Conservation (phyloP, 495 filamentous ascomycete species). For the Aspergillus bertholletiae region DNA sequence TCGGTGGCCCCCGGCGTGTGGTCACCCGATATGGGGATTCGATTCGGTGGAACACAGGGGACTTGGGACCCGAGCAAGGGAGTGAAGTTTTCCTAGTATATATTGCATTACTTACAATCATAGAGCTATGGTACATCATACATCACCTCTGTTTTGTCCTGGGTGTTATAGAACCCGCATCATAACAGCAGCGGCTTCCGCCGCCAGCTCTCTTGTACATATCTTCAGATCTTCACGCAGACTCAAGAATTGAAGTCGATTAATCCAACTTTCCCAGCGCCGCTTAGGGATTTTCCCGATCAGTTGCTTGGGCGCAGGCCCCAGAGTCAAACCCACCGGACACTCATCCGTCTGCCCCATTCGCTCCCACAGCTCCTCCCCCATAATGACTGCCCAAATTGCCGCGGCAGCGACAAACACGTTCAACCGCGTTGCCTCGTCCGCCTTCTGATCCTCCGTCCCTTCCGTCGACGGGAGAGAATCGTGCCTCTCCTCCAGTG, state of each 20-base stretch:
- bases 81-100: slow-evolving; percentile 55
- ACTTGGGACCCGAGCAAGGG: slow-evolving; percentile 63
- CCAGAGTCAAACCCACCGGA: slow-evolving; percentile 2
- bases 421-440: slow-evolving; percentile 1
- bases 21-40: slow-evolving; percentile 76
- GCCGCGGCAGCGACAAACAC: slow-evolving; percentile 9
- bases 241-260: slow-evolving; percentile 12
- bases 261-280: slow-evolving; percentile 16
- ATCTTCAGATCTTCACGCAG: slow-evolving; percentile 16
- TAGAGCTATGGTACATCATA: neutral
- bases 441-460: neutral
- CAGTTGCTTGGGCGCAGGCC: neutral
- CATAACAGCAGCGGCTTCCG: slow-evolving; percentile 21
- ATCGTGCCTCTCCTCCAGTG: slow-evolving; percentile 5
- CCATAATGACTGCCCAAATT: slow-evolving; percentile 20
- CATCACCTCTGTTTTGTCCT: neutral
- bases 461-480: neutral
- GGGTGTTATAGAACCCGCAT: slow-evolving; percentile 7
- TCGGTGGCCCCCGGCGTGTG: slow-evolving; percentile 62
- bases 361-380: slow-evolving; percentile 27
- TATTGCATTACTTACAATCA: neutral
- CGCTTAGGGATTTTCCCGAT: slow-evolving; percentile 1
- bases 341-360: slow-evolving; percentile 7
- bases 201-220: slow-evolving; percentile 14
- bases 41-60: slow-evolving; percentile 53